These are phyloP conservation scores for Pseudogymnoascus sp. DNA, from an alignment of 2,329 filamentous ascomycete species.

Conservation along the genomic window DNA sequence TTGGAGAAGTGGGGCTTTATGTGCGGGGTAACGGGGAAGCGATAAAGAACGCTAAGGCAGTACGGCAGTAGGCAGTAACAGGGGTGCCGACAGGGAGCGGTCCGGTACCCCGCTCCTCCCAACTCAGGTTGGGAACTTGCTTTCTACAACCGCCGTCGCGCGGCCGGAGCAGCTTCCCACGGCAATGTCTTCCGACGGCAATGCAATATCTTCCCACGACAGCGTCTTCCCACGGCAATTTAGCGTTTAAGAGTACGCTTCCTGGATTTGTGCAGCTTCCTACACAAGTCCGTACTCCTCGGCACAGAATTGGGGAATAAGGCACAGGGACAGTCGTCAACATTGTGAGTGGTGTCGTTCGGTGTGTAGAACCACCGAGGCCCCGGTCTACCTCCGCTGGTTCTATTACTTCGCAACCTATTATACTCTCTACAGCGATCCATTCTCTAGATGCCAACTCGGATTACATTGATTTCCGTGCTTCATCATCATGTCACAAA, in stretches of 20 bases:
- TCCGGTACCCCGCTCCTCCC: background rate
- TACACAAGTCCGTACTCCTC: background rate
- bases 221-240: background rate
- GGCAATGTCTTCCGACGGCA: background rate
- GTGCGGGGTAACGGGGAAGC: background rate
- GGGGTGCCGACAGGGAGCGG: background rate
- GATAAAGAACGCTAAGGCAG: background rate
- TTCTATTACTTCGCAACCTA: background rate
- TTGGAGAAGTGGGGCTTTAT: background rate
- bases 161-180: background rate
- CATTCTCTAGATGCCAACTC: background rate
- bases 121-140: background rate
- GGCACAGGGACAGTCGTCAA: background rate
- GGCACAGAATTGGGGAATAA: background rate
- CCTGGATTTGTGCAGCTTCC: background rate
- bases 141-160: background rate
- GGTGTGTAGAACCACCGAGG: background rate
- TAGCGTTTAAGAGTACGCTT: background rate
- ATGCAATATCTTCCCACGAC: background rate
- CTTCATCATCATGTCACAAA: background rate
- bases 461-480: background rate
- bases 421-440: background rate
- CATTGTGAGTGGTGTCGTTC: background rate
- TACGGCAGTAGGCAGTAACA: background rate
- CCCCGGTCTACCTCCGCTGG: background rate